These are phyloP conservation scores for Cymbidium sinense DNA, from an alignment of 106 monocot genomes.

Conservation along the genomic window DNA sequence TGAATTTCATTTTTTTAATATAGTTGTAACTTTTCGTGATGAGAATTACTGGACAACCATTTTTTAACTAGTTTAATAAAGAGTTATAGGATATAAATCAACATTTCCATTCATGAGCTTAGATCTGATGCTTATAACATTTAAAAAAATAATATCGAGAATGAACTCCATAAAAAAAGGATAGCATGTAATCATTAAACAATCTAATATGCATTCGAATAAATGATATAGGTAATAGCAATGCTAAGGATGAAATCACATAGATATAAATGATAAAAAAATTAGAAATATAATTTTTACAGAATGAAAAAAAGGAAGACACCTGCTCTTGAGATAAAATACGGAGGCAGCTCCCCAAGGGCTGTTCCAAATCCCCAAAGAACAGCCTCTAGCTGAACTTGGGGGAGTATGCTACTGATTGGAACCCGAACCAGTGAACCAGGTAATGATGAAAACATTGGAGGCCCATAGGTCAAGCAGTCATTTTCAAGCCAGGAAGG, in stretches of 20 bases:
- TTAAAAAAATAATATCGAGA: neutral
- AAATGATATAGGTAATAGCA: neutral
- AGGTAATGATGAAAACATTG: constrained; percentile 38
- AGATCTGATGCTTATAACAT: neutral
- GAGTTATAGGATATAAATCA: neutral
- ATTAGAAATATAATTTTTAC: neutral
- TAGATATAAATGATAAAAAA: neutral
- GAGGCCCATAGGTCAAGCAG: constrained; percentile 75
- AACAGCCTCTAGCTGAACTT: constrained; percentile 84
- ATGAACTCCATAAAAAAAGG: neutral
- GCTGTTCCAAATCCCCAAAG: constrained; percentile 98
- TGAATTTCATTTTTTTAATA: too few relatives aligned
- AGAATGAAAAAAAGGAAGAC: constrained; percentile 6
- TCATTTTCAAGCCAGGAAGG: constrained; percentile 97
- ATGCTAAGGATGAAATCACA: neutral
- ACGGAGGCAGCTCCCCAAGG: constrained; percentile 96
- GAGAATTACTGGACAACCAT: neutral
- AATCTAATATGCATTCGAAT: neutral
- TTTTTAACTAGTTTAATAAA: neutral
- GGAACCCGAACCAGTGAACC: constrained; percentile 63
- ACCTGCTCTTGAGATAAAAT: constrained; percentile 98
- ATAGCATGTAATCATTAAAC: neutral
- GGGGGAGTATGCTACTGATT: constrained; percentile 62
- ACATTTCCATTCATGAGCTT: neutral
- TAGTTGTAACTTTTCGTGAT: neutral